Evolutionary conservation across 306 rosid genomes (phyloP).

Genomic region (Ziziphus jujuba): DNA sequence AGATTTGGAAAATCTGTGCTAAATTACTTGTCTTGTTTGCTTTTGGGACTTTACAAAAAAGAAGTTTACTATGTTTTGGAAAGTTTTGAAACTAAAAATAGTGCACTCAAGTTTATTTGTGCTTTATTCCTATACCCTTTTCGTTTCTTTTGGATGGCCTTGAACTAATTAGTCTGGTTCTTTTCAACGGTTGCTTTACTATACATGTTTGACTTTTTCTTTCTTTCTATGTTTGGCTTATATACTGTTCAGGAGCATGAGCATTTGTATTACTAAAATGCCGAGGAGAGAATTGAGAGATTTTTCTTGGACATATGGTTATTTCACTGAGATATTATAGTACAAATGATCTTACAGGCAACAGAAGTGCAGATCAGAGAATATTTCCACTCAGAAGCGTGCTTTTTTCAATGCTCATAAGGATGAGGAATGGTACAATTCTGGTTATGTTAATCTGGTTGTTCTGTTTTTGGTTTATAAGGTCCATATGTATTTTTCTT

Average conservation of each 20-base stretch:
- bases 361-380: conserved; percentile 85
- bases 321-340: neutral
- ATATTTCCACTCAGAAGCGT: conserved; percentile 80
- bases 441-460: neutral
- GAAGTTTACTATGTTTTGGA: too few relatives aligned
- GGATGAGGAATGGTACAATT: conserved; percentile 76
- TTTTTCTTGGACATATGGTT: neutral
- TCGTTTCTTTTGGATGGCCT: too few relatives aligned
- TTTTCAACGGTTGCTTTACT: neutral
- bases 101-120: too few relatives aligned
- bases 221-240: conserved; percentile 84
- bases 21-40: too few relatives aligned
- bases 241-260: conserved; percentile 85
- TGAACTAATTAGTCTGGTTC: too few relatives aligned
- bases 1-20: too few relatives aligned
- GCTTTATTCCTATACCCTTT: too few relatives aligned
- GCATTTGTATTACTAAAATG: conserved; percentile 49
- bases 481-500: neutral
- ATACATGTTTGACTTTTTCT: conserved; percentile 37
- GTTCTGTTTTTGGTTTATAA: neutral
- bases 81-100: too few relatives aligned
- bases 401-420: conserved; percentile 80
- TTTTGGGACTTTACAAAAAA: too few relatives aligned
- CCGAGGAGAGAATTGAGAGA: conserved; percentile 8
- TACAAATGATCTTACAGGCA: conserved; percentile 43